These are phyloP conservation scores for Pythium chondricola DNA, from an alignment of 352 stramenopile genomes.

Conservation along the genomic window DNA sequence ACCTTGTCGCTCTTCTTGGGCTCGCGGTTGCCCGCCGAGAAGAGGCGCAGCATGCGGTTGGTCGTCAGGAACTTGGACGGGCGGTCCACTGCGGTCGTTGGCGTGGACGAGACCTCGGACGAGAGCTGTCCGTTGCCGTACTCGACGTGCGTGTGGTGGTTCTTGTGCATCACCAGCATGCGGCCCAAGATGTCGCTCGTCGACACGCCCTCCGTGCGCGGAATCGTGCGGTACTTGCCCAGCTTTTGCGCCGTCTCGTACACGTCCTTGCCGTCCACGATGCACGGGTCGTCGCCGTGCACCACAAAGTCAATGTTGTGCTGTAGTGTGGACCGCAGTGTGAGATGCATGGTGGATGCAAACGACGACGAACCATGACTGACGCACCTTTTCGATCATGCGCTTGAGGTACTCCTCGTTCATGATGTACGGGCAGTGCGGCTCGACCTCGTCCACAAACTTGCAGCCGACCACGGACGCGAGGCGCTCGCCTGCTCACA, in stretches of 20 bases:
- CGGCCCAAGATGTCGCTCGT: slow-evolving; percentile 98
- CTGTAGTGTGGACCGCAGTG: slow-evolving; percentile 17
- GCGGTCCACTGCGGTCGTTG: slow-evolving; percentile 46
- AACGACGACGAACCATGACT: not conserved
- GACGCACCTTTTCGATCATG: slow-evolving; percentile 91
- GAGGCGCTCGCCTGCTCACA: slow-evolving; percentile 91
- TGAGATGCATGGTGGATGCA: no score
- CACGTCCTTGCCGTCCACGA: slow-evolving; percentile 98
- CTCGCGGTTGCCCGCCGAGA: slow-evolving; percentile 84
- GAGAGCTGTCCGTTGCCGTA: slow-evolving; percentile 77
- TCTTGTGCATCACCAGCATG: slow-evolving; percentile 96
- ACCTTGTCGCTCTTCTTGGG: slow-evolving; percentile 88
- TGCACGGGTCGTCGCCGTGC: slow-evolving; percentile 98
- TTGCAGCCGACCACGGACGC: slow-evolving; percentile 96
- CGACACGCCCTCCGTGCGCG: slow-evolving; percentile 93
- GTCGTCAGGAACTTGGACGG: slow-evolving; percentile 95
- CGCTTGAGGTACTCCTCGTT: slow-evolving; percentile 96
- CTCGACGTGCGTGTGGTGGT: slow-evolving; percentile 84
- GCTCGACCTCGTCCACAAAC: slow-evolving; percentile 98
- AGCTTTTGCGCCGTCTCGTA: slow-evolving; percentile 95
- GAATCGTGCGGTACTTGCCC: slow-evolving; percentile 96
- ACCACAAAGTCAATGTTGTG: slow-evolving; percentile 98
- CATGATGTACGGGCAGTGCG: slow-evolving; percentile 98
- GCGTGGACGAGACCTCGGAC: slow-evolving; percentile 53
- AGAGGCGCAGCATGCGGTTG: slow-evolving; percentile 92